These are phyloP conservation scores for Fusarium solani-melongenae DNA, from an alignment of 2,329 filamentous ascomycete species.

Conservation along the genomic window DNA sequence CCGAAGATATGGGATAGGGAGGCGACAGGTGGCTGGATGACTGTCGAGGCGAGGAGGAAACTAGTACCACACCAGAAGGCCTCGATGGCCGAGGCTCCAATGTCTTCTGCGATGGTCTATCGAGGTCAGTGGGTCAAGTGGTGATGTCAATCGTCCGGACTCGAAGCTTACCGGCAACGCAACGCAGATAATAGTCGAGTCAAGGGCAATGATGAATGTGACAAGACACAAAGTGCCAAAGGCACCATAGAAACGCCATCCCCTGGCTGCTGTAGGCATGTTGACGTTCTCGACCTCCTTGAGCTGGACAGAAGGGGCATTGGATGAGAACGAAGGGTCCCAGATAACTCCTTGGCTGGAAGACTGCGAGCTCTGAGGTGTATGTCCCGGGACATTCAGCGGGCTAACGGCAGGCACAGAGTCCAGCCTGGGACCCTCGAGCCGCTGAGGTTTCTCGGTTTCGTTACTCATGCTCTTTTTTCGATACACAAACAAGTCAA, in stretches of 20 bases:
- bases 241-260: slow-evolving; percentile 36
- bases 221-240: slow-evolving; percentile 39
- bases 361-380: neutral
- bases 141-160: neutral
- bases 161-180: slow-evolving; percentile 31
- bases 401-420: neutral
- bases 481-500: neutral
- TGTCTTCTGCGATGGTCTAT: slow-evolving; percentile 39
- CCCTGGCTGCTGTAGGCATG: slow-evolving; percentile 10
- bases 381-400: neutral
- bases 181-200: slow-evolving; percentile 40
- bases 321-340: neutral
- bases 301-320: neutral
- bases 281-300: neutral
- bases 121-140: neutral
- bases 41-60: slow-evolving; percentile 40
- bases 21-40: slow-evolving; percentile 38
- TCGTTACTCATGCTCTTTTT: neutral
- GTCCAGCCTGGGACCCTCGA: neutral
- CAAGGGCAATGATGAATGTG: slow-evolving; percentile 40
- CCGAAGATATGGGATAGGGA: slow-evolving; percentile 41
- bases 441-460: neutral
- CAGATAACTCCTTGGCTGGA: neutral
- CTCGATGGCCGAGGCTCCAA: slow-evolving; percentile 36
- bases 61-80: slow-evolving; percentile 41